phyloP scores from a whole-genome alignment of 106 monocot species.

The Dendrobium chrysotoxum region DNA sequence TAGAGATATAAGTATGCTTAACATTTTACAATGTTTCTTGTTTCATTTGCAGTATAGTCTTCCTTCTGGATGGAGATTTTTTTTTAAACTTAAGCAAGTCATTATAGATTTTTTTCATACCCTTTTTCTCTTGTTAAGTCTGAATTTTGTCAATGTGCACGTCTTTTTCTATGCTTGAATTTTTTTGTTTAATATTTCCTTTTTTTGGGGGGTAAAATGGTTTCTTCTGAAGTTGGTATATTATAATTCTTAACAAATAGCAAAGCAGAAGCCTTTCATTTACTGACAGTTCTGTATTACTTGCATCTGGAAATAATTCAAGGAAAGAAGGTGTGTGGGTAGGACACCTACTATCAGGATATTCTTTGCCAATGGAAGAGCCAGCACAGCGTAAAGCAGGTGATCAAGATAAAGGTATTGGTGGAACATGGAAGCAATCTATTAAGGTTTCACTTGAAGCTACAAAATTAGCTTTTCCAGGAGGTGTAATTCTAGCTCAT shows the following conservation, averaged over 20 bases:
- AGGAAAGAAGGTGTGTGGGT: slow-evolving; percentile 96
- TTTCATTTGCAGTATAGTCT: not conserved
- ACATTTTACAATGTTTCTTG: not conserved
- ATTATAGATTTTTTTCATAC: not conserved
- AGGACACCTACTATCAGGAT: slow-evolving; percentile 87
- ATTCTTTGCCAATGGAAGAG: slow-evolving; percentile 94
- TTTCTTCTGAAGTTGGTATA: not conserved
- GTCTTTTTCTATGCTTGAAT: not conserved
- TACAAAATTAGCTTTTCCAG: slow-evolving; percentile 76
- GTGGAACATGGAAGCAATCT: slow-evolving; percentile 90
- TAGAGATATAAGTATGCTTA: not conserved
- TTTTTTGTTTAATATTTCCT: not conserved
- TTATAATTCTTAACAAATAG: not conserved
- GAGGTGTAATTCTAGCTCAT: slow-evolving; percentile 77
- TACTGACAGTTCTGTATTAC: not conserved
- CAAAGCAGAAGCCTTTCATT: not conserved
- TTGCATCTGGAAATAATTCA: slow-evolving; percentile 18
- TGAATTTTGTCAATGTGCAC: not conserved
- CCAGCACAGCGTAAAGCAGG: slow-evolving; percentile 38
- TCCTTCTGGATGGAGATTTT: no score
- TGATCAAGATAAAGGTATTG: slow-evolving; percentile 23
- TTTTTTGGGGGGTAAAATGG: not conserved
- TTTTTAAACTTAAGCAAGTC: not conserved
- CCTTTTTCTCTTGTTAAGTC: not conserved
- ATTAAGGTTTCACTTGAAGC: slow-evolving; percentile 71